Conservation (phyloP, 2,329 filamentous ascomycete species). For the Hypocrella siamensis region DNA sequence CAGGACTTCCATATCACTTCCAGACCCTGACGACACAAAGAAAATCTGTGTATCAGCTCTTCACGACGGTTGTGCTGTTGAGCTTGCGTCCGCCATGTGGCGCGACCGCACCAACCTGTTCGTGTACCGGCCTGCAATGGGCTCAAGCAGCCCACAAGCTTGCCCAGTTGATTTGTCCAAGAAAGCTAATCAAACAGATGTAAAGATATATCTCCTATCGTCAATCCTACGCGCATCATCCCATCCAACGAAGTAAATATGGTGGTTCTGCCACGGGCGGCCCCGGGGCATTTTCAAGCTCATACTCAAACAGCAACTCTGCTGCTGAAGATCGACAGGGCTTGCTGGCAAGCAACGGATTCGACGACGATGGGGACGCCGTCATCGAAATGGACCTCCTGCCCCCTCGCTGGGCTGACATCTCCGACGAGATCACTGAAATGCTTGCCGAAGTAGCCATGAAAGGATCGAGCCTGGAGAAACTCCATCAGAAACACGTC, state of each 20-base stretch:
- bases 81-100: slow-evolving; percentile 68
- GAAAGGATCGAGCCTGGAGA: slow-evolving; percentile 74
- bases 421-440: slow-evolving; percentile 86
- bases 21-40: too few species aligned
- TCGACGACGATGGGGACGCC: slow-evolving; percentile 76
- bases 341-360: slow-evolving; percentile 66
- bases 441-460: slow-evolving; percentile 64
- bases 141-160: not conserved
- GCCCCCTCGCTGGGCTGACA: slow-evolving; percentile 87
- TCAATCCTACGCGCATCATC: slow-evolving; percentile 94
- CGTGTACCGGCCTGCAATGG: slow-evolving; percentile 13
- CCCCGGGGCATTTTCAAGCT: slow-evolving; percentile 42
- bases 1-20: too few species aligned
- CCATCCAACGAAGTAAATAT: slow-evolving; percentile 67
- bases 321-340: slow-evolving; percentile 48
- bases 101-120: slow-evolving; percentile 98
- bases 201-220: slow-evolving; percentile 93
- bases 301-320: slow-evolving; percentile 32
- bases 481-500: slow-evolving; percentile 92
- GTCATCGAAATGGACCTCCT: slow-evolving; percentile 97
- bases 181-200: not conserved
- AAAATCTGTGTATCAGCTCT: too few species aligned
- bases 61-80: not conserved
- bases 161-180: not conserved
- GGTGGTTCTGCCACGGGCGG: slow-evolving; percentile 27